These are phyloP conservation scores for Alternaria novae-zelandiae DNA, from an alignment of 2,329 filamentous ascomycete species.

Conservation along the genomic window DNA sequence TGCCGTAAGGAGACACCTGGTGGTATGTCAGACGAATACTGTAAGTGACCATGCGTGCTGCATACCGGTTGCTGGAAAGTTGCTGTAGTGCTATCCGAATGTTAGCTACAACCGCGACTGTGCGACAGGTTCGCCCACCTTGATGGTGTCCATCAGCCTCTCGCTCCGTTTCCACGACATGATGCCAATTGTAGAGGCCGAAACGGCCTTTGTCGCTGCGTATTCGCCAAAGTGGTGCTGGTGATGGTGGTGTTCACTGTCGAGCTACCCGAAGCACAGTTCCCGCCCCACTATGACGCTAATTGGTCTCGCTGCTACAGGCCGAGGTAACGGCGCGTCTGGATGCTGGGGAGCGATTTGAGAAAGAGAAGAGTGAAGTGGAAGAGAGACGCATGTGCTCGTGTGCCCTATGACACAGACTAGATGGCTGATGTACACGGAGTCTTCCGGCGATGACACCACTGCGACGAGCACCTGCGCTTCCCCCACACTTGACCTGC, in stretches of 20 bases:
- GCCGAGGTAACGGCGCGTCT: slow-evolving; percentile 34
- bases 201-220: slow-evolving; percentile 37
- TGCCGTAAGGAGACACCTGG: slow-evolving; percentile 77
- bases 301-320: slow-evolving; percentile 26
- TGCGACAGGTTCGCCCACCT: slow-evolving; percentile 47
- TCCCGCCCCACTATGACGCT: slow-evolving; percentile 45
- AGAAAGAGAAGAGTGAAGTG: slow-evolving; percentile 1
- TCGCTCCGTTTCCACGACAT: slow-evolving; percentile 97
- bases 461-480: slow-evolving; percentile 20
- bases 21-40: slow-evolving; percentile 21
- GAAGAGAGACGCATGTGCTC: not conserved
- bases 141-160: slow-evolving; percentile 94
- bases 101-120: slow-evolving; percentile 29
- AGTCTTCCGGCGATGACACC: slow-evolving; percentile 20
- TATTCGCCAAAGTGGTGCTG: slow-evolving; percentile 40
- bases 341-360: slow-evolving; percentile 6
- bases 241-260: slow-evolving; percentile 12
- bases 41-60: slow-evolving; percentile 70
- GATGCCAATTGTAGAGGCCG: slow-evolving; percentile 50
- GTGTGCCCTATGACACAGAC: not conserved
- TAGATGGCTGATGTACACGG: slow-evolving; percentile 15
- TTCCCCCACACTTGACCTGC: slow-evolving; percentile 41
- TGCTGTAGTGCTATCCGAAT: slow-evolving; percentile 75
- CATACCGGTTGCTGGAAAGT: slow-evolving; percentile 94
- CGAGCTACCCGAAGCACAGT: slow-evolving; percentile 18